Base-by-base conservation (phyloP, 305 asterid genomes). In the Solanum aculeatissimum region DNA sequence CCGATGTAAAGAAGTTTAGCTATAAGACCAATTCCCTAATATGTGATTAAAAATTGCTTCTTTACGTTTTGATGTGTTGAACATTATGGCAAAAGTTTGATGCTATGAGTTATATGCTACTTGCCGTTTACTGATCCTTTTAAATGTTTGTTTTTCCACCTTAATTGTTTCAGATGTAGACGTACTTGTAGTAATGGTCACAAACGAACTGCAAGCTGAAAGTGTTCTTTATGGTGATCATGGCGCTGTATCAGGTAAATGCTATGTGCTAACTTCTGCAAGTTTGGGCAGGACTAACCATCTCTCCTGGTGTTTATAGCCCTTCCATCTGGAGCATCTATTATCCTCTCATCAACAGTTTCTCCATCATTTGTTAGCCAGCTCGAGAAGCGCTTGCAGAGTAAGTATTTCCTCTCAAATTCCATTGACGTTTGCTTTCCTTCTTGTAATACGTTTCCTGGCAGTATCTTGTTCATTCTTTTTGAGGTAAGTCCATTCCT, bases 131-230 rank as follows among this genome's bases (percentile, higher is more conserved):
- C 82, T 27, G 82, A 51, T 51, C 65, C 62, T 53, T 51, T 77
- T 77, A 27, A 77, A 51, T 77, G 75, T 83, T 72, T 43, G 75
- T 82, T 79, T 87, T 92, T 43, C 86, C 89, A 70, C 65, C 69
- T 84, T 45, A 79, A 86, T 81, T 91, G 84, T 62, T 89, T 86
- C 91, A 97, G 99, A 91, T 89, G 98, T 87, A 63, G 97, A 97
- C 81, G 91, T 94, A 72, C 88, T 97, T 90, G 89, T 97, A 80
- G 84, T 97, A 85, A 97, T 97, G 99, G 99, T 97, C 72, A 92
- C 99, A 87, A 97, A 97, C 74, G 99, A 95, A 92, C 87, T 89
- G 88, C 99, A 97, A 92, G 99, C 97, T 84, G 98, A 95, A 89
- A 90, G 94, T 86, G 97, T 92, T 89, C 95, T 97, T 62, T 95